Conservation (phyloP, 805 yeast species). For the Candida pseudofarinosa region DNA sequence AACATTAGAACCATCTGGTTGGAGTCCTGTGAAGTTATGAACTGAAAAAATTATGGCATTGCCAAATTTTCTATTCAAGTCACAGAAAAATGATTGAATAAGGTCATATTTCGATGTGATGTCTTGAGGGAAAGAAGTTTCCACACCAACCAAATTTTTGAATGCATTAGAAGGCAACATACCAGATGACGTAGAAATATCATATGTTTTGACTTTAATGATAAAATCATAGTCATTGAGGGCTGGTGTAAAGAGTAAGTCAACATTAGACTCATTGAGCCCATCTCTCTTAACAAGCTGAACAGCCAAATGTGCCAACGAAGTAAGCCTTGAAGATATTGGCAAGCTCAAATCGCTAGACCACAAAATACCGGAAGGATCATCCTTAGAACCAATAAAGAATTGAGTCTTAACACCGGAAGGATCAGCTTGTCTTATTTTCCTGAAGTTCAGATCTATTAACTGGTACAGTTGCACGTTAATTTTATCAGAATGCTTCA, state of each 20-base stretch:
- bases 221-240: constrained; percentile 81
- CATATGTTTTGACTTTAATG: constrained; percentile 50
- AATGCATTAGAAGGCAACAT: constrained; percentile 49
- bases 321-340: constrained; percentile 83
- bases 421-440: constrained; percentile 75
- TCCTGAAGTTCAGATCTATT: constrained; percentile 61
- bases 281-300: constrained; percentile 49
- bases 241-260: constrained; percentile 73
- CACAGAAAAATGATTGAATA: constrained; percentile 53
- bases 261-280: constrained; percentile 34
- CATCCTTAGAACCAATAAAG: constrained; percentile 79
- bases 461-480: constrained; percentile 58
- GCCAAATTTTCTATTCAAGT: constrained; percentile 59
- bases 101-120: constrained; percentile 56
- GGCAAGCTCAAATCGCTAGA: constrained; percentile 61
- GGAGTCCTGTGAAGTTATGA: constrained; percentile 50
- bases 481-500: constrained; percentile 56
- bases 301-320: constrained; percentile 73
- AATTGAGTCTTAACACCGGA: constrained; percentile 72
- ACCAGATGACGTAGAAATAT: constrained; percentile 50
- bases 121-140: constrained; percentile 42
- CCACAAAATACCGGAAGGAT: constrained; percentile 86
- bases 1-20: constrained; percentile 54
- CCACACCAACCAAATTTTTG: constrained; percentile 53
- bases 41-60: constrained; percentile 69